Percentiles rank a stretch among this genome's conserved stretches.
phyloP scores from a whole-genome alignment of 345 rosid genomes.

The Dimocarpus longan region DNA sequence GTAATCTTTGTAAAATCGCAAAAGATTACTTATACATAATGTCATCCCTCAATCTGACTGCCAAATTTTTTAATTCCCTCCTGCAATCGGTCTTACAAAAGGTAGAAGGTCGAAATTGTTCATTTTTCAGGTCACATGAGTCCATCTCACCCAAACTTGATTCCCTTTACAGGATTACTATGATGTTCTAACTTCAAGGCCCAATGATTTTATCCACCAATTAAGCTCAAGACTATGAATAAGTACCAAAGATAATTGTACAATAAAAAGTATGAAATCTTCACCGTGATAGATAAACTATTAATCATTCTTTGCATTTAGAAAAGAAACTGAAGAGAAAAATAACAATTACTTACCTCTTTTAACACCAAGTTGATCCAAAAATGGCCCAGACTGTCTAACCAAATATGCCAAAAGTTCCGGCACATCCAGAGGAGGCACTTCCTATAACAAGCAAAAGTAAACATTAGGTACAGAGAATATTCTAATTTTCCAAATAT shows the following conservation, averaged over 20 bases:
- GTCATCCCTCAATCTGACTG: not conserved
- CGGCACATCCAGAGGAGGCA: slow-evolving; percentile 80
- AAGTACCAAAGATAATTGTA: not conserved
- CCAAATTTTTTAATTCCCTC: not conserved
- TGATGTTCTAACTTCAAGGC: not conserved
- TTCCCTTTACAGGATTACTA: not conserved
- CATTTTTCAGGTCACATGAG: not conserved
- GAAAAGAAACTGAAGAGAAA: not conserved
- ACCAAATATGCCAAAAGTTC: slow-evolving; percentile 91
- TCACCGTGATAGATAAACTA: not conserved
- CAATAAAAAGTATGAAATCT: not conserved
- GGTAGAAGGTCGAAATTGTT: not conserved
- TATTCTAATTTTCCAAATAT: not conserved
- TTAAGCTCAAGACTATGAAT: not conserved
- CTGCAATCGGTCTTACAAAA: not conserved
- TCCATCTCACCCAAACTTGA: not conserved
- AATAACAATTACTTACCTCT: slow-evolving; percentile 49
- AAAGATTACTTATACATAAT: not conserved
- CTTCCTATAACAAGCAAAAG: slow-evolving; percentile 50
- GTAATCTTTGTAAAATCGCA: not conserved
- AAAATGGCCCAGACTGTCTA: slow-evolving; percentile 84
- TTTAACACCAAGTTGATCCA: slow-evolving; percentile 89
- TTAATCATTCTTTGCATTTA: slow-evolving; percentile 5
- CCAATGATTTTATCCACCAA: not conserved
- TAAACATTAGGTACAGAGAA: slow-evolving; percentile 17